Base-by-base conservation (phyloP, 139 green algal species). In the Astrephomene gubernaculifera region DNA sequence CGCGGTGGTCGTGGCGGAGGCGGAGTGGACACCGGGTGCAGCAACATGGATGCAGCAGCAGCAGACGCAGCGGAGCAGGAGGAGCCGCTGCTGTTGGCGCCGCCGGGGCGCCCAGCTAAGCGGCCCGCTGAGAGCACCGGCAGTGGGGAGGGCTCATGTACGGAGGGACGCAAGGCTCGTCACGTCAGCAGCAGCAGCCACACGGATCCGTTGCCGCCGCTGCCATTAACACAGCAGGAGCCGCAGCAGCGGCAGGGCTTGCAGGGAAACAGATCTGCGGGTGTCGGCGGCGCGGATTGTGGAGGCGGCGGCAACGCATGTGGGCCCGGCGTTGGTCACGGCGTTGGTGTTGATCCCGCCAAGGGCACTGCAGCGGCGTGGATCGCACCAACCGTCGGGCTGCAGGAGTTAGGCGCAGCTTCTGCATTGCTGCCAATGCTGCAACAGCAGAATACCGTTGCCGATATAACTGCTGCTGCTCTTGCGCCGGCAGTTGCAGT, bases 141-240 rank as follows among this genome's bases (percentile, higher is more conserved):
- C 63, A 84, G 78, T 63, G 78, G 78, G 44, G 78, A 83, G 22
- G 76, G 43, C 43, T 84, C 78, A 31, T 84, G 63, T 43, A 33
- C 65, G 0, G 44, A 84, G 61, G 65, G 61, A 31, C 78, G 78
- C 61, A 84, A 84, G 43, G 49, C 43, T 0, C 78, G 78, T 6
- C 78, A 84, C 41, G 4, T 81, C 24, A 35, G 2, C 1, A 4
- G 35, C 49, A 24, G 52, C 33, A 36, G 70, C 29, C n/a, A n/a
- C n/a, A n/a, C n/a, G n/a, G n/a, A n/a, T n/a, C n/a, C n/a, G n/a
- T n/a, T n/a, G n/a, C n/a, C n/a, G n/a, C n/a, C n/a, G n/a, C n/a
- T n/a, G n/a, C n/a, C n/a, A n/a, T n/a, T n/a, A n/a, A n/a, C n/a
- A n/a, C n/a, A 29, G 33, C 35, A 9, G 5, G 24, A 33, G 31